Evolutionary conservation across 2,329 filamentous ascomycete genomes (phyloP).

Genomic region (Aspergillus sp.): DNA sequence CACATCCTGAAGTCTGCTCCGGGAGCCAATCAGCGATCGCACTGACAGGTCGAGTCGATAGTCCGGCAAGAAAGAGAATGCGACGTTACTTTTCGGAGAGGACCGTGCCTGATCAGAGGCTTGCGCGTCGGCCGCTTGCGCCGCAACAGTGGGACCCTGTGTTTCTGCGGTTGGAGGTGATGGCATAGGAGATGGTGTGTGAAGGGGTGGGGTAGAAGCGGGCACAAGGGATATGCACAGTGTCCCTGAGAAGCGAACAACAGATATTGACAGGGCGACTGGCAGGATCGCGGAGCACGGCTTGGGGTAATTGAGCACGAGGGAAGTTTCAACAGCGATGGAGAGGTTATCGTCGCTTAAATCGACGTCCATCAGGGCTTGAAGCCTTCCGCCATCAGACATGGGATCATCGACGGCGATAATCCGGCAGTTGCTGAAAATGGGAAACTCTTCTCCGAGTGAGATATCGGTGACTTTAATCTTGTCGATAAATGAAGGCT

Average conservation of each 20-base stretch:
- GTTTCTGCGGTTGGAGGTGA: slow-evolving; percentile 31
- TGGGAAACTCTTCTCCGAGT: slow-evolving; percentile 94
- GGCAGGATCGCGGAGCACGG: slow-evolving; percentile 86
- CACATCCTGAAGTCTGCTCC: slow-evolving; percentile 66
- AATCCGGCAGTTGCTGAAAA: slow-evolving; percentile 96
- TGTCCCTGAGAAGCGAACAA: slow-evolving; percentile 93
- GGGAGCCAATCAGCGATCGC: slow-evolving; percentile 65
- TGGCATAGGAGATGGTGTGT: slow-evolving; percentile 40
- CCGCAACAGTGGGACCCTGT: slow-evolving; percentile 2
- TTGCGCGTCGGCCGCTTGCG: slow-evolving; percentile 16
- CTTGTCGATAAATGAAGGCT: slow-evolving; percentile 90
- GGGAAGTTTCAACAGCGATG: slow-evolving; percentile 88
- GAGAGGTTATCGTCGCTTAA: slow-evolving; percentile 91
- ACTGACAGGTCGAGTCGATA: slow-evolving; percentile 70
- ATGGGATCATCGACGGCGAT: slow-evolving; percentile 72
- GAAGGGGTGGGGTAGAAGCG: slow-evolving; percentile 49
- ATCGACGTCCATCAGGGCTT: slow-evolving; percentile 96
- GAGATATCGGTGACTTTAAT: slow-evolving; percentile 94
- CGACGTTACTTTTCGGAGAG: slow-evolving; percentile 80
- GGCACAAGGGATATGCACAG: slow-evolving; percentile 93
- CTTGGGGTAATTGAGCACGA: slow-evolving; percentile 93
- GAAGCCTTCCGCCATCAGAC: slow-evolving; percentile 73
- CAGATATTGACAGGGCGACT: slow-evolving; percentile 86
- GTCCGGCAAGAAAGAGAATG: slow-evolving; percentile 79
- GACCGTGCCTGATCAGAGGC: slow-evolving; percentile 38